A percentile compares a stretch with the other conserved stretches of the same genome.
Conservation (phyloP, 176 grass and related monocot genomes). For the Phoenix roebelenii region DNA sequence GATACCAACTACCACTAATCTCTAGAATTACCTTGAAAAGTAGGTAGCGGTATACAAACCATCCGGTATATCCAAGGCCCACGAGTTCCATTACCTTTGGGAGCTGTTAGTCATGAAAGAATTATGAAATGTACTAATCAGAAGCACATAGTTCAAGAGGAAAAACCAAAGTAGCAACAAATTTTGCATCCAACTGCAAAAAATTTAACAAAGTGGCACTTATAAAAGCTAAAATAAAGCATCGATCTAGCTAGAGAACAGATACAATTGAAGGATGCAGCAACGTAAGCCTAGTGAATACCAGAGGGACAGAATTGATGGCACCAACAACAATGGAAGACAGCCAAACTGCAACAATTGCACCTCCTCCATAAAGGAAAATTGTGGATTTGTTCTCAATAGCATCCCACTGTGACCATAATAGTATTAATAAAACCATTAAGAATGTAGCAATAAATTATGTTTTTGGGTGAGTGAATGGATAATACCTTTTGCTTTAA, state of each 20-base stretch:
- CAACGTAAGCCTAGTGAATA: slow-evolving; percentile 15
- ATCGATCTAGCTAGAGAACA: no score
- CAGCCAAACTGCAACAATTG: slow-evolving; percentile 73
- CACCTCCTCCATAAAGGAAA: slow-evolving; percentile 85
- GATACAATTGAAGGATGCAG: not conserved
- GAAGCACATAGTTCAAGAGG: no score
- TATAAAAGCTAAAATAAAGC: no score
- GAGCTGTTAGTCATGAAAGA: slow-evolving; percentile 40
- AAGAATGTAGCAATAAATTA: not conserved
- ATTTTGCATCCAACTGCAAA: no score
- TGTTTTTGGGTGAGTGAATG: not conserved
- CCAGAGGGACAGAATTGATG: slow-evolving; percentile 91
- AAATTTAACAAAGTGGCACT: no score
- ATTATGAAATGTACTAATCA: not conserved
- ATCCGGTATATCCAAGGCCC: slow-evolving; percentile 89
- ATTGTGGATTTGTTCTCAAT: slow-evolving; percentile 94
- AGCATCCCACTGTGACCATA: slow-evolving; percentile 62
- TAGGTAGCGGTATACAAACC: slow-evolving; percentile 98
- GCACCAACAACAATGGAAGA: slow-evolving; percentile 77
- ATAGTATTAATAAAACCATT: not conserved
- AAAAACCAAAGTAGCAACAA: no score
- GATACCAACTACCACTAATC: no score
- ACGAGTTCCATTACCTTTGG: slow-evolving; percentile 93
- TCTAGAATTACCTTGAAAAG: slow-evolving; percentile 78
- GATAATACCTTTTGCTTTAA: slow-evolving; percentile 64